Evolutionary conservation across 225 moss, liverwort and hornwort species (phyloP).

Genomic region (Anthoceros angustus): DNA sequence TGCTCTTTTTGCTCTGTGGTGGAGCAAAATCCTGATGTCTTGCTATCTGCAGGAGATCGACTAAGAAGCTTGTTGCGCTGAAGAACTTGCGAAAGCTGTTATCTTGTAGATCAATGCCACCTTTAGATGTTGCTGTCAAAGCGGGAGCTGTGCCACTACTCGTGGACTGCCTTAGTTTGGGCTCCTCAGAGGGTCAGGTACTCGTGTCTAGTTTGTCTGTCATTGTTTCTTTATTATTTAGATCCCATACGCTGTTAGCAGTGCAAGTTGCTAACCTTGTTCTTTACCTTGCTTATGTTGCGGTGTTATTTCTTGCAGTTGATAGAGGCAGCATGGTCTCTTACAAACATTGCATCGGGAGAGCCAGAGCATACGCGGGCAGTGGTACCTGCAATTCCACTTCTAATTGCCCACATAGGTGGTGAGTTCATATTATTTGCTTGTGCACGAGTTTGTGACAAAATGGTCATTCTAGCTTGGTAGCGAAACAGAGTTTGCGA

Average conservation of each 20-base stretch:
- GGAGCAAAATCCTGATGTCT: neutral
- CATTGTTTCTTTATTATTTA: neutral
- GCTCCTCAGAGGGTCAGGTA: conserved; percentile 89
- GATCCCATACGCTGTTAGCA: no score
- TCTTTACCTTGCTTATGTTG: neutral
- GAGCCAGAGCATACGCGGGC: conserved; percentile 79
- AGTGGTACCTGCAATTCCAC: conserved; percentile 70
- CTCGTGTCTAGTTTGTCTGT: neutral
- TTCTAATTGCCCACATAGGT: conserved; percentile 77
- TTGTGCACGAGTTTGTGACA: neutral
- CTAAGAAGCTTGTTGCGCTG: conserved; percentile 64
- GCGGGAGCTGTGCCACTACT: conserved; percentile 76
- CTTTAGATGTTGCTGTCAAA: conserved; percentile 68
- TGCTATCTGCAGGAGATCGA: conserved; percentile 44
- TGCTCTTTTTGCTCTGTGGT: neutral
- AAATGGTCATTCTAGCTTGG: neutral
- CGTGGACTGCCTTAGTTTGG: conserved; percentile 65
- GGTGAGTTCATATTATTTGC: conserved; percentile 28
- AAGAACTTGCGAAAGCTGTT: conserved; percentile 56
- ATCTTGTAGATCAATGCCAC: conserved; percentile 62
- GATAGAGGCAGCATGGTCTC: conserved; percentile 93
- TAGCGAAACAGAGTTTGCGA: neutral
- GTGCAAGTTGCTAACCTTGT: conserved; percentile 6
- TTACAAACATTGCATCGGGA: conserved; percentile 96
- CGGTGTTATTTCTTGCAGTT: conserved; percentile 30